These are phyloP conservation scores for Phyllosticta paracitricarpa DNA, from an alignment of 2,329 filamentous ascomycete species.

Conservation along the genomic window DNA sequence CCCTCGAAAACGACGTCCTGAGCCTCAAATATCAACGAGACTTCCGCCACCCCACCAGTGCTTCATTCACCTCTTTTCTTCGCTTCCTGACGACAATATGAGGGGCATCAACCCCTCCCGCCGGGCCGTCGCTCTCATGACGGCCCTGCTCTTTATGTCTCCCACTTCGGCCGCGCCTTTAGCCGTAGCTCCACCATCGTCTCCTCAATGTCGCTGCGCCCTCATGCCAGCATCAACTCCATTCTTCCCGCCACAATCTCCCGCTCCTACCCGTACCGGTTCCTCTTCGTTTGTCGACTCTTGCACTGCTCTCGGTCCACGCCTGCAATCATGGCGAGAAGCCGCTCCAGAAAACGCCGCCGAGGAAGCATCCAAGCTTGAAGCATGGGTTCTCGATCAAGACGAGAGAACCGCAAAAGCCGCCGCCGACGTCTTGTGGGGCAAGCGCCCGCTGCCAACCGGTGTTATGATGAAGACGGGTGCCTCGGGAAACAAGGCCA, in stretches of 20 bases:
- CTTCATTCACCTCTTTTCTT: background rate
- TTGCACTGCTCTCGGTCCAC: slow-evolving; percentile 5
- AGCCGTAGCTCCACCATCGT: background rate
- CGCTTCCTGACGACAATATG: background rate
- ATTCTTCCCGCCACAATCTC: slow-evolving; percentile 5
- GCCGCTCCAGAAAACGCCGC: slow-evolving; percentile 1
- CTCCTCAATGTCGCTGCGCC: slow-evolving; percentile 8
- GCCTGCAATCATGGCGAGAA: slow-evolving; percentile 6
- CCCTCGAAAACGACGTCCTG: background rate
- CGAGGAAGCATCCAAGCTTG: background rate
- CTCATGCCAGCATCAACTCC: slow-evolving; percentile 6
- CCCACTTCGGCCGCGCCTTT: slow-evolving; percentile 5
- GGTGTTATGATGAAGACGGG: background rate
- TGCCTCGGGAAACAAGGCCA: background rate
- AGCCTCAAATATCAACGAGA: background rate
- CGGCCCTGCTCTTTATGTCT: slow-evolving; percentile 1
- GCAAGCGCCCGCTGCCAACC: slow-evolving; percentile 6
- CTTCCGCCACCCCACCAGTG: background rate
- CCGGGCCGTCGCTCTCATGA: background rate
- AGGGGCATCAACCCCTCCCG: background rate
- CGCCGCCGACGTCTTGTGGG: slow-evolving; percentile 4
- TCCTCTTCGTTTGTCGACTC: background rate
- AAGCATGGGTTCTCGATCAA: background rate
- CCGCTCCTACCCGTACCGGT: background rate
- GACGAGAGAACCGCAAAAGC: slow-evolving; percentile 1